Base-by-base conservation (phyloP, 2,329 filamentous ascomycete genomes). In the Geosmithia flava region DNA sequence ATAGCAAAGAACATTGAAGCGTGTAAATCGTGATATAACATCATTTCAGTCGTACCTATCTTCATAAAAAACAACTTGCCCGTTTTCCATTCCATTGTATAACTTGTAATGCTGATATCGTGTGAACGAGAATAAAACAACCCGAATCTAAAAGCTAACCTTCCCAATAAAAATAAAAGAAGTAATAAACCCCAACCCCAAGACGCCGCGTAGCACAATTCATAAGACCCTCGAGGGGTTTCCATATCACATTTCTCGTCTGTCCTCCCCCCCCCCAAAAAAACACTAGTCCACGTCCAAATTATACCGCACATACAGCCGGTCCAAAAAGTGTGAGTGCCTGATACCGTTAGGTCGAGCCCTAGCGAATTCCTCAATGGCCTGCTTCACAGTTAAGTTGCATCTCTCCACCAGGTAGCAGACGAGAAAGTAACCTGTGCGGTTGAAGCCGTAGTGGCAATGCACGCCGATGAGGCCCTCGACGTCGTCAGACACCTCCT, bases 381-480 rank as follows among this genome's bases (percentile, higher is more conserved):
- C 91, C 48, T 84, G 80, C 56, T 85, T 77, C 2, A 95, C 77
- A 20, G 69, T 70, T 57, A 79, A 90, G 0, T 78, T 81, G 54
- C 85, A 77, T 44, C 80, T 73, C 67, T 96, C 89, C 15, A 96
- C 83, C n/a, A 97, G 70, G 59, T 96, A 97, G 58, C 83, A 88
- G 30, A 87, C 84, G 46, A 97, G 80, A 59, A 96, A 86, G 62
- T 91, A 95, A 0, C 91, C 91, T 0, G 91, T 96, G 20, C 90
- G 78, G 62, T 97, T 96, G 68, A 94, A 96, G 0, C 91, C 91
- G 56, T 96, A 96, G 59, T 97, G 91, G 58, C 91, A 97, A 62
- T 97, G 91, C 0, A 95, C 87, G 2, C 84, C 90, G 47, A 95
- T 77, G 45, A 83, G 68, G n/a, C 57, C 60, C 42, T 59, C 51